A percentile compares a stretch with the other conserved stretches of the same genome.
Evolutionary conservation across 108 stramenopile species (phyloP).

Genomic region (Nitzschia sp.): DNA sequence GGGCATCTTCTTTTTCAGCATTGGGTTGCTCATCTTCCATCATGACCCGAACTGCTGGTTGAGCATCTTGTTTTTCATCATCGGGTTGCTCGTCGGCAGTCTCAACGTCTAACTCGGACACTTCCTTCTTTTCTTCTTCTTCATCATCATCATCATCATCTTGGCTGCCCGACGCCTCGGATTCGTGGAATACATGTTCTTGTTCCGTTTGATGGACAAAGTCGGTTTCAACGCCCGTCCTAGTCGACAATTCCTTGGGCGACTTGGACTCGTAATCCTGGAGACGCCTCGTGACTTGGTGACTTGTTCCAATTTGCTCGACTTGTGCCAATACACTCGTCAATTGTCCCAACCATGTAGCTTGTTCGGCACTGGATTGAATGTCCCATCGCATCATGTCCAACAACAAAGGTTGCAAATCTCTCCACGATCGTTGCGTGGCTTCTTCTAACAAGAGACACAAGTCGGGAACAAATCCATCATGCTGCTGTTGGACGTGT

Average conservation of each 20-base stretch:
- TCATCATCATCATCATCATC: too few species aligned
- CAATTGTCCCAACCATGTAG: constrained; percentile 39
- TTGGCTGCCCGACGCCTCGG: too few species aligned
- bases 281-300: constrained; percentile 61
- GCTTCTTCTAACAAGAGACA: constrained; percentile 80
- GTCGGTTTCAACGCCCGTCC: neutral
- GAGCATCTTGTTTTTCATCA: neutral
- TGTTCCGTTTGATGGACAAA: neutral
- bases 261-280: constrained; percentile 61
- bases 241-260: constrained; percentile 43
- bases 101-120: neutral
- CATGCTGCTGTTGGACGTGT: constrained; percentile 49
- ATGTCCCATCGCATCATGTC: constrained; percentile 77
- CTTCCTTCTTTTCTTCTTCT: too few species aligned
- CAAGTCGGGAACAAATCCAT: constrained; percentile 57
- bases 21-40: too few species aligned
- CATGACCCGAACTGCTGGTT: too few species aligned
- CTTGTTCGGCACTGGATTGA: constrained; percentile 58
- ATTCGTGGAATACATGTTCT: too few species aligned
- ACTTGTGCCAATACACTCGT: constrained; percentile 47
- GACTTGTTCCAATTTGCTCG: constrained; percentile 44
- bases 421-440: constrained; percentile 72
- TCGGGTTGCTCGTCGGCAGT: neutral
- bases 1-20: too few species aligned
- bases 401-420: constrained; percentile 78